A percentile compares a stretch with the other conserved stretches of the same genome.
Evolutionary conservation across 2,329 filamentous ascomycete genomes (phyloP).

Genomic region (Helminthosporium solani): DNA sequence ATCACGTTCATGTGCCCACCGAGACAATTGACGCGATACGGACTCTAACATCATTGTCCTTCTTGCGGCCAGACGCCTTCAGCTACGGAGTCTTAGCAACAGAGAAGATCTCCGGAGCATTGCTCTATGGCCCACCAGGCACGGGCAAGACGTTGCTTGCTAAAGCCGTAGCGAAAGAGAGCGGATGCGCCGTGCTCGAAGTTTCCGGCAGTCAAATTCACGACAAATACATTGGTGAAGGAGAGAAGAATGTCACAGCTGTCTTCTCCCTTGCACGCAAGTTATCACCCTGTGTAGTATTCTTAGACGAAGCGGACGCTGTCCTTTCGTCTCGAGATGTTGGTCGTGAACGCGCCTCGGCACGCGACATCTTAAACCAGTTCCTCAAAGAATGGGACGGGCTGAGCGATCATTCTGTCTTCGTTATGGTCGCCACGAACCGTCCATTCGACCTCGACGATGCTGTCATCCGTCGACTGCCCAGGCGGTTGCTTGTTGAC

Average conservation of each 20-base stretch:
- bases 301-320: slow-evolving; percentile 95
- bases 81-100: slow-evolving; percentile 89
- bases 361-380: slow-evolving; percentile 92
- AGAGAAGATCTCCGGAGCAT: slow-evolving; percentile 85
- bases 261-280: slow-evolving; percentile 91
- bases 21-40: slow-evolving; percentile 87
- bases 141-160: slow-evolving; percentile 67
- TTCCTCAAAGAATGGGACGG: slow-evolving; percentile 97
- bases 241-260: slow-evolving; percentile 89
- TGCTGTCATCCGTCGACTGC: slow-evolving; percentile 74
- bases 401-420: slow-evolving; percentile 77
- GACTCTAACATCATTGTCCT: slow-evolving; percentile 81
- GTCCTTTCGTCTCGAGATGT: slow-evolving; percentile 77
- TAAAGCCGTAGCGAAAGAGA: slow-evolving; percentile 65
- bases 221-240: slow-evolving; percentile 94
- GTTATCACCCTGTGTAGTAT: slow-evolving; percentile 86
- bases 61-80: slow-evolving; percentile 91
- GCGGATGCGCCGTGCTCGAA: slow-evolving; percentile 72
- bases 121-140: slow-evolving; percentile 81
- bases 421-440: slow-evolving; percentile 98
- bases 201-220: slow-evolving; percentile 89
- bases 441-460: slow-evolving; percentile 93
- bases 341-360: slow-evolving; percentile 65
- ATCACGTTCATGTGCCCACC: slow-evolving; percentile 76
- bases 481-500: slow-evolving; percentile 71